These are phyloP conservation scores for Tylopilus balloui DNA, from an alignment of 768 basidiomycete genomes.

Conservation along the genomic window DNA sequence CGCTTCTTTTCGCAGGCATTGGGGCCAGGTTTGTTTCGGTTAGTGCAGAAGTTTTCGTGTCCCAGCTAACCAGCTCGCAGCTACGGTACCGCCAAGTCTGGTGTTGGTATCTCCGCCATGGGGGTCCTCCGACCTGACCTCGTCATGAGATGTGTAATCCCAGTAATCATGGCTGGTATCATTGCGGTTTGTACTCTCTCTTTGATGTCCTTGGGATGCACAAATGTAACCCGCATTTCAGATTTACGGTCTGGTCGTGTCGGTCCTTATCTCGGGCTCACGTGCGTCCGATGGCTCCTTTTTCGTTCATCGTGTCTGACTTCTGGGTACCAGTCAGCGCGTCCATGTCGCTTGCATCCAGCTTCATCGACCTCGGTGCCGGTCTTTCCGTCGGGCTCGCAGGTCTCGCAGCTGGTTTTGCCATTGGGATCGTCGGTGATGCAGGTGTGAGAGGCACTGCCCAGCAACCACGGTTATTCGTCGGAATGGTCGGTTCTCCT, in stretches of 20 bases:
- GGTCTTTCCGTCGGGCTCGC: slow-evolving; percentile 90
- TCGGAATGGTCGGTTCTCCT: slow-evolving; percentile 71
- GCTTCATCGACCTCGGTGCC: slow-evolving; percentile 91
- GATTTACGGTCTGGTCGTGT: slow-evolving; percentile 98
- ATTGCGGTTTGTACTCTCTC: slow-evolving; percentile 75
- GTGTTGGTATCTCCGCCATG: slow-evolving; percentile 97
- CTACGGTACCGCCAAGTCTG: slow-evolving; percentile 99
- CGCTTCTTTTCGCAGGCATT: slow-evolving; percentile 49
- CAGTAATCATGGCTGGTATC: slow-evolving; percentile 45
- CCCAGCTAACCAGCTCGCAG: slow-evolving; percentile 39
- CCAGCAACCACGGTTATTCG: slow-evolving; percentile 90
- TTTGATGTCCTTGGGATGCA: not conserved
- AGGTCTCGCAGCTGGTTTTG: slow-evolving; percentile 95
- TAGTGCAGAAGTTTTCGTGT: not conserved
- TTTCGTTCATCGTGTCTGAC: not conserved
- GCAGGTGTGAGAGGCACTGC: slow-evolving; percentile 98
- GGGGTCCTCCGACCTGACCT: slow-evolving; percentile 92
- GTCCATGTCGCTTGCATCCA: slow-evolving; percentile 86
- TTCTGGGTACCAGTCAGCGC: slow-evolving; percentile 47
- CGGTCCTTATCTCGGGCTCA: slow-evolving; percentile 36
- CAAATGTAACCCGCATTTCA: slow-evolving; percentile 26
- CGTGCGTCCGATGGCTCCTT: slow-evolving; percentile 48
- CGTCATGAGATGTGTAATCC: slow-evolving; percentile 42
- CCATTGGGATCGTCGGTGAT: slow-evolving; percentile 98
- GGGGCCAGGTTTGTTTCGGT: slow-evolving; percentile 65